Base-by-base conservation (phyloP, 1,284 basidiomycete species). In the Vanrija sp. region DNA sequence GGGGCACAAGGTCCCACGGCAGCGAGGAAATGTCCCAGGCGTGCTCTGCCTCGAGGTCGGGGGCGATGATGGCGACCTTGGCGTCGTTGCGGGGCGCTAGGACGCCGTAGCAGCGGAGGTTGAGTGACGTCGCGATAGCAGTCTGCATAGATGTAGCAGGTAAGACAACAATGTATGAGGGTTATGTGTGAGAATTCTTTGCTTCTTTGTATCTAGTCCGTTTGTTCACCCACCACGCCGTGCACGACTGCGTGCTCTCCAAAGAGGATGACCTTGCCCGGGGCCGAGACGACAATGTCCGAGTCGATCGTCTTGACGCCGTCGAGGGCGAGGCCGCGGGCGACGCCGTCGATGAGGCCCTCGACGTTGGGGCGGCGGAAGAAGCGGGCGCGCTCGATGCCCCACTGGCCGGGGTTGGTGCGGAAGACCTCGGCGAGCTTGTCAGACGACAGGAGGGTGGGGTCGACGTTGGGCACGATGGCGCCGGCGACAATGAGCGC, bases 211-310 rank as follows among this genome's bases (percentile, higher is more conserved):
- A 26, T 43, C 40, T 61, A 53, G 58, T 34, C 58, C 25, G 34
- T n/a, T 10, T 25, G 16, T 51, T 54, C 15, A 84, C 89, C 82
- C 73, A 91, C 90, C 52, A 94, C 89, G 53, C 96, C 96, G 73
- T 98, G 89, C 21, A 99, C 96, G 51, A 99, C 96, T 16, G 96
- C 96, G 77, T 99, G 96, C 78, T 99, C 96, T 51, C 96, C 96
- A 65, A 98, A 98, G 55, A 99, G 77, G 65, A 99, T 98, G 60
- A 98, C 90, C 76, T 99, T 99, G 44, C 96, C 96, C 7, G 96
- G 96, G 6, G 96, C 90, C 55, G 91, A 93, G 55, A 96, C 87
- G 54, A 94, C 83, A 45, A 83, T 79, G 55, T 86, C 78, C 49
- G 82, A 78, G 16, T 74, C 65, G 39, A 77, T 64, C 25, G 65